A percentile compares a stretch with the other conserved stretches of the same genome.
These are phyloP conservation scores for Apophysomyces trapeziformis DNA, from an alignment of 371 early-diverging fungal species.

Conservation along the genomic window DNA sequence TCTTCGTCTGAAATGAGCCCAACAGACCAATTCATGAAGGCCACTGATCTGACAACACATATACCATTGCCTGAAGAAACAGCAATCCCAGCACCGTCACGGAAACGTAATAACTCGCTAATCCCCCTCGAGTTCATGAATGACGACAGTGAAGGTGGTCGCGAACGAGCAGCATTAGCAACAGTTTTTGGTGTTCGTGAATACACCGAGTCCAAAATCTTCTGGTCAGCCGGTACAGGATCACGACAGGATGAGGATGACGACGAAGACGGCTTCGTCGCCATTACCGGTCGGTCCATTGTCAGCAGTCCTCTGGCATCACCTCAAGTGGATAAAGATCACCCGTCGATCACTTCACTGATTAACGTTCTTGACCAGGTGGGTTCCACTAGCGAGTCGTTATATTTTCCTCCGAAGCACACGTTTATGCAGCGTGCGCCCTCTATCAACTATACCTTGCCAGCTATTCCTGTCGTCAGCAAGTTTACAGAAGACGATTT, in stretches of 20 bases:
- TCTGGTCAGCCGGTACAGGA: constrained; percentile 38
- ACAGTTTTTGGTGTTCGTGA: constrained; percentile 54
- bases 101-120: constrained; percentile 34
- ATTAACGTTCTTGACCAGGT: constrained; percentile 2
- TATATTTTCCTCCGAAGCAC: background rate
- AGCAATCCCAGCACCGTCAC: constrained; percentile 31
- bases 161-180: constrained; percentile 51
- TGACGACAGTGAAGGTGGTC: constrained; percentile 34
- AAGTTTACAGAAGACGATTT: constrained; percentile 37
- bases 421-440: background rate
- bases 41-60: constrained; percentile 23
- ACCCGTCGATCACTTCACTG: constrained; percentile 10
- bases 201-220: constrained; percentile 49
- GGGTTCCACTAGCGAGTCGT: constrained; percentile 12
- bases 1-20: constrained; percentile 8
- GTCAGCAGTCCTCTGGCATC: constrained; percentile 16
- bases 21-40: constrained; percentile 14
- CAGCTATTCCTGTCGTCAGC: constrained; percentile 45
- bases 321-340: constrained; percentile 6
- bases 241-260: constrained; percentile 24
- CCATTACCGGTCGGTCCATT: constrained; percentile 22
- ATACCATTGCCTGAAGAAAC: constrained; percentile 33
- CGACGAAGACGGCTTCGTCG: constrained; percentile 19
- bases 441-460: constrained; percentile 21
- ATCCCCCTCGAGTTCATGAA: constrained; percentile 33